Evolutionary conservation across 2,329 filamentous ascomycete species (phyloP).

Genomic region (Coleophoma crateriformis): DNA sequence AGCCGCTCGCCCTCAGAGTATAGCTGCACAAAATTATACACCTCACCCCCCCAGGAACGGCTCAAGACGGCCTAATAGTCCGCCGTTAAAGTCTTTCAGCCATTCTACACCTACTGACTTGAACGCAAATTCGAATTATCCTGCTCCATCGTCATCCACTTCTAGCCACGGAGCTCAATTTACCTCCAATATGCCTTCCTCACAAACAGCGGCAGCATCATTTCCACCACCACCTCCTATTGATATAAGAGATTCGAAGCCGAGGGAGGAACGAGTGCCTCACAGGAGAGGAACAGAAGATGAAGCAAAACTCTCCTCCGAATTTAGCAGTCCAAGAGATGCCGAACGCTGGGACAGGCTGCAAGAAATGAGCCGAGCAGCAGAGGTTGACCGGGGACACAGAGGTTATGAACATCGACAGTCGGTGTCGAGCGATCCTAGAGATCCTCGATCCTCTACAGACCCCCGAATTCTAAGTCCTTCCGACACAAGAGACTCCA

Average conservation of each 20-base stretch:
- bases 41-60: background rate
- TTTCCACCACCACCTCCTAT: slow-evolving; percentile 1
- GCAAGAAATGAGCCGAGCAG: background rate
- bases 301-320: background rate
- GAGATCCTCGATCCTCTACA: background rate
- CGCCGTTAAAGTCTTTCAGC: background rate
- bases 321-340: slow-evolving; percentile 1
- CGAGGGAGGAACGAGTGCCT: background rate
- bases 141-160: background rate
- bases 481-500: background rate
- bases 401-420: background rate
- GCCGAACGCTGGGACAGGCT: slow-evolving; percentile 3
- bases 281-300: background rate
- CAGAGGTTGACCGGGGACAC: background rate
- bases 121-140: background rate
- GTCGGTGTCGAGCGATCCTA: background rate
- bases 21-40: background rate
- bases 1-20: slow-evolving; percentile 12
- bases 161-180: background rate
- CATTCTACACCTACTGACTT: background rate
- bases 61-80: background rate
- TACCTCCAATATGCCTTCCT: background rate
- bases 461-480: background rate
- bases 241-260: background rate
- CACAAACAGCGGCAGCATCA: background rate